A percentile compares a stretch with the other conserved stretches of the same genome.
These are phyloP conservation scores for Colletotrichum salicis DNA, from an alignment of 2,329 filamentous ascomycete genomes.

Conservation along the genomic window DNA sequence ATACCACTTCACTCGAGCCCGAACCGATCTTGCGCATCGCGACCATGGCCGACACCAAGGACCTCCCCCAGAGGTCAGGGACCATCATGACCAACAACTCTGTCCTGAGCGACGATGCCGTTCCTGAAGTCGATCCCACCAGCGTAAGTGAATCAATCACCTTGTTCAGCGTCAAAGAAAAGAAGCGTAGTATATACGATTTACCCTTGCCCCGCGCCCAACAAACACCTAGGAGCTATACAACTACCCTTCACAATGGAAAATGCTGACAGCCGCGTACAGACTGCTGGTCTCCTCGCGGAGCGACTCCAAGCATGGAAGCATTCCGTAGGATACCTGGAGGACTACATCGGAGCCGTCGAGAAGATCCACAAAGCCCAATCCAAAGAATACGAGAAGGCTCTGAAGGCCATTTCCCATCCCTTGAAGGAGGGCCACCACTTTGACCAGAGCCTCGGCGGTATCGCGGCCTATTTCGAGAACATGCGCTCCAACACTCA, in stretches of 20 bases:
- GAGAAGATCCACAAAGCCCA: slow-evolving; percentile 88
- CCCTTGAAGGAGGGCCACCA: slow-evolving; percentile 91
- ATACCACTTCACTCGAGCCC: not conserved
- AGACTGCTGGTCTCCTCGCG: slow-evolving; percentile 83
- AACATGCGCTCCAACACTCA: slow-evolving; percentile 94
- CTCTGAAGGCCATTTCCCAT: slow-evolving; percentile 88
- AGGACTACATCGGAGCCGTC: slow-evolving; percentile 86
- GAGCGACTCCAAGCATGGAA: slow-evolving; percentile 96
- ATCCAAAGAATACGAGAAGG: slow-evolving; percentile 94
- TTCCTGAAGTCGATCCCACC: slow-evolving; percentile 68
- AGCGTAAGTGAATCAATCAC: slow-evolving; percentile 57
- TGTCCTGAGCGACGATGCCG: slow-evolving; percentile 60
- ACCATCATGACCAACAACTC: slow-evolving; percentile 46
- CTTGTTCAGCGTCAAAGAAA: not conserved
- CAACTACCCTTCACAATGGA: not conserved
- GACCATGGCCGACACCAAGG: slow-evolving; percentile 44
- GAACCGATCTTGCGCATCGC: slow-evolving; percentile 40
- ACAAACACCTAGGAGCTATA: not conserved
- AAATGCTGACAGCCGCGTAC: slow-evolving; percentile 22
- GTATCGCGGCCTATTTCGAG: slow-evolving; percentile 90
- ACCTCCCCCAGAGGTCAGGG: slow-evolving; percentile 58
- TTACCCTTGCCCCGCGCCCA: not conserved
- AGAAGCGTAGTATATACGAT: not conserved
- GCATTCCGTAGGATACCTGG: slow-evolving; percentile 88
- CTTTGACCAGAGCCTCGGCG: slow-evolving; percentile 90